These are phyloP conservation scores for Saccharomyces hybrid DNA, from an alignment of 1,139 yeast genomes.

Conservation along the genomic window DNA sequence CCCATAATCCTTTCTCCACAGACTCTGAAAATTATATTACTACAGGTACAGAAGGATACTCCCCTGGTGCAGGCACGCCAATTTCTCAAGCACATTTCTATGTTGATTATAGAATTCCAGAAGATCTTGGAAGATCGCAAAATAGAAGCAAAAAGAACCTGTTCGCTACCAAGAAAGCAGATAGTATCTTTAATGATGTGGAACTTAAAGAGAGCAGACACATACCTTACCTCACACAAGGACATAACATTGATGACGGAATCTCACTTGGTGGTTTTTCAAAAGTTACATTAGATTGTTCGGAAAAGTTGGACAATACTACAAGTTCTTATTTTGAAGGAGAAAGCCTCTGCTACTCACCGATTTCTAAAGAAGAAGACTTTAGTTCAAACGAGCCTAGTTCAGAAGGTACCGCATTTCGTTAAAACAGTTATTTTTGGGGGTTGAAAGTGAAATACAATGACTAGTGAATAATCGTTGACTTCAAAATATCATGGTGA, in stretches of 20 bases:
- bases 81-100: slow-evolving; percentile 10
- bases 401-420: neutral
- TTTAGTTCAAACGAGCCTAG: neutral
- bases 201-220: slow-evolving; percentile 6
- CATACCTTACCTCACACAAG: slow-evolving; percentile 11
- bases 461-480: no score
- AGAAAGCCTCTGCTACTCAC: neutral
- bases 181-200: neutral
- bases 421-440: no score
- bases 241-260: slow-evolving; percentile 8
- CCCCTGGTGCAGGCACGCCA: slow-evolving; percentile 6
- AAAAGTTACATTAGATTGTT: neutral
- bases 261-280: slow-evolving; percentile 12
- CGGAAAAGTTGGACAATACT: neutral
- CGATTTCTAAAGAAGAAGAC: neutral
- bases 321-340: neutral
- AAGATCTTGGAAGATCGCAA: slow-evolving; percentile 3
- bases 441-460: no score
- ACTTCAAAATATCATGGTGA: no score
- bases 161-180: neutral
- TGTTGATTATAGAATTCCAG: slow-evolving; percentile 14
- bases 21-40: slow-evolving; percentile 1
- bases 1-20: neutral
- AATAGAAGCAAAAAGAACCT: slow-evolving; percentile 1
- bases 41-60: neutral